A percentile compares a stretch with the other conserved stretches of the same genome.
Conservation (phyloP, 2,329 filamentous ascomycete species). For the Clarireedia homoeocarpa region DNA sequence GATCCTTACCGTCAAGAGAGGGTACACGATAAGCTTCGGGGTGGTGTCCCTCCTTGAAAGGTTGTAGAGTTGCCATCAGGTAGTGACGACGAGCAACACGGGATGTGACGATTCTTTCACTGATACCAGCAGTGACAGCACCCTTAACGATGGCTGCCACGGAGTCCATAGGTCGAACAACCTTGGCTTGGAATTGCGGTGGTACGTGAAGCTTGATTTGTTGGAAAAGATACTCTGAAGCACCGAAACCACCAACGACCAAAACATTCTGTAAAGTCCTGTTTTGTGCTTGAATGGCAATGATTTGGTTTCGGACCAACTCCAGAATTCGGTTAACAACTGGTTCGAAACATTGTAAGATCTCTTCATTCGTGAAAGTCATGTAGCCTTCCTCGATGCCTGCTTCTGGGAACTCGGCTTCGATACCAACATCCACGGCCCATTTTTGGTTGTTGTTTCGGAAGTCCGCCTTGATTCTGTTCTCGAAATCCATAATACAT, state of each 20-base stretch:
- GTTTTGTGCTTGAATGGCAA: constrained; percentile 97
- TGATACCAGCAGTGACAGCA: constrained; percentile 95
- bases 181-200: constrained; percentile 96
- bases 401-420: constrained; percentile 94
- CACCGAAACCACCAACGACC: constrained; percentile 95
- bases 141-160: constrained; percentile 98
- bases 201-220: constrained; percentile 98
- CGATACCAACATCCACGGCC: constrained; percentile 97
- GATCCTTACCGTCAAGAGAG: constrained; percentile 90
- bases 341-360: constrained; percentile 96
- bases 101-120: constrained; percentile 91
- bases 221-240: constrained; percentile 97
- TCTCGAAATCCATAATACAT: constrained; percentile 99
- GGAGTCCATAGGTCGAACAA: constrained; percentile 97
- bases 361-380: constrained; percentile 99
- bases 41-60: constrained; percentile 98
- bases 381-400: constrained; percentile 99
- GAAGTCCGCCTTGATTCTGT: constrained; percentile 99
- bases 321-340: constrained; percentile 96
- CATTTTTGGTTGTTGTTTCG: constrained; percentile 98
- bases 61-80: constrained; percentile 96
- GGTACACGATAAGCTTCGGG: constrained; percentile 97
- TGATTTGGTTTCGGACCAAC: constrained; percentile 95
- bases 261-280: constrained; percentile 89
- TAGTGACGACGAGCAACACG: constrained; percentile 96